These are phyloP conservation scores for Canavalia ensiformis DNA, from an alignment of 306 rosid genomes.

Conservation along the genomic window DNA sequence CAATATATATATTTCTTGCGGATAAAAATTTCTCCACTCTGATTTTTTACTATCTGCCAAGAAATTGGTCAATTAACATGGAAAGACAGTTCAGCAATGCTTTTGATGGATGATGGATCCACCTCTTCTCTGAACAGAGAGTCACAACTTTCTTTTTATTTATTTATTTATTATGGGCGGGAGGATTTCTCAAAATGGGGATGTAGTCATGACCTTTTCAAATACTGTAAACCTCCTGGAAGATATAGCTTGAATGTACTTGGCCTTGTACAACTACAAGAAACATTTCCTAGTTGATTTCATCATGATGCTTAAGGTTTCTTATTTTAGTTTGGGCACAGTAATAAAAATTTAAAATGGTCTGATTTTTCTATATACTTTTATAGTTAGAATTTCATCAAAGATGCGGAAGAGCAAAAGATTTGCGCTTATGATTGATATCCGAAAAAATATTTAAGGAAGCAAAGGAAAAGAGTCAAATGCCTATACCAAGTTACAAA, in stretches of 20 bases:
- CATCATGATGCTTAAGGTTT: conserved; percentile 14
- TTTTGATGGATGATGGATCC: conserved; percentile 5
- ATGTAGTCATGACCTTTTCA: conserved; percentile 21
- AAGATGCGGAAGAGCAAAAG: conserved; percentile 9
- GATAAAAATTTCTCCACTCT: background rate
- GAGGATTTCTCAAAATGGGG: background rate
- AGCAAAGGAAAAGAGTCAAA: conserved; percentile 12
- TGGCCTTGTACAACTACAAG: background rate
- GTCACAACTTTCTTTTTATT: background rate
- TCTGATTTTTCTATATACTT: background rate
- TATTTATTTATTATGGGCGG: conserved; percentile 15
- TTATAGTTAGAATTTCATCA: background rate
- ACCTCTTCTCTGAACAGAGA: background rate
- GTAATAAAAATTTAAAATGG: background rate
- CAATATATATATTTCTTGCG: background rate
- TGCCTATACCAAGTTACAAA: background rate
- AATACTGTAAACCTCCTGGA: background rate
- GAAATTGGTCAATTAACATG: conserved; percentile 38
- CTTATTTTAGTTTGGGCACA: background rate
- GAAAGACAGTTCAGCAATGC: conserved; percentile 27
- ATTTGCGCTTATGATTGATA: background rate
- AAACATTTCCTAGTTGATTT: conserved; percentile 34
- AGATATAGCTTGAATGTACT: conserved; percentile 5
- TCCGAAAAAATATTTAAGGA: background rate
- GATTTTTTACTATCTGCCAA: background rate